Base-by-base conservation (phyloP, 805 yeast genomes). In the Candida bentonensis region DNA sequence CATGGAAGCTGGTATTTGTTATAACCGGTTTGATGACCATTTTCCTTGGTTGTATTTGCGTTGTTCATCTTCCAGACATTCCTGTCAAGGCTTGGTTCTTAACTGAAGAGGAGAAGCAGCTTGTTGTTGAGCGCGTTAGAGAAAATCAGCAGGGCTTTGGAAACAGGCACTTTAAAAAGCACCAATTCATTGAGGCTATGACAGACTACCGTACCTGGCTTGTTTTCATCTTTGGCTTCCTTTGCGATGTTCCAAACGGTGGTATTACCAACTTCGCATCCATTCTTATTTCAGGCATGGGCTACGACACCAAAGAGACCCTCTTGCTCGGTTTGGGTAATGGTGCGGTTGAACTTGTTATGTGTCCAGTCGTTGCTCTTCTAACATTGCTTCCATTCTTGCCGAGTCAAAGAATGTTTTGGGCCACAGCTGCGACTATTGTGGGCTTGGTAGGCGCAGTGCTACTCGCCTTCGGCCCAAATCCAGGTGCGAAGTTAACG, bases 141-240 rank as follows among this genome's bases (percentile, higher is more conserved):
- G 50, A 47, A 20, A 76, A 71, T 61, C 72, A 68, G 51, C 78
- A 68, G 50, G 82, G 81, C 30, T 72, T 72, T 54, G 78, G 80
- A 45, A 73, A 69, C 51, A 68, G 62, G 46, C 60, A 65, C 40
- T 75, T 77, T 67, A 76, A 76, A 51, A 60, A 59, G 65, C 56
- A 66, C 40, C 83, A 79, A 56, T 59, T 74, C 42, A 61, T 55
- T 21, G 80, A 77, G 51, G 72, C 74, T 9, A 47, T 74, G 21
- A 51, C 49, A 2, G 83, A 78, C 50, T 46, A 62, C 41, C 68
- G 71, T 50, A 65, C 76, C 15, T 76, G 74, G 70, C 45, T 76
- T 17, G 61, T 65, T 47, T 64, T 75, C 45, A 49, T 63, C 3
- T 61, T 65, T 43, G 69, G 61, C 41, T 56, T 64, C 15, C 54